A percentile compares a stretch with the other conserved stretches of the same genome.
phyloP scores from a whole-genome alignment of 2,329 filamentous ascomycete species.

The Cytospora mali region DNA sequence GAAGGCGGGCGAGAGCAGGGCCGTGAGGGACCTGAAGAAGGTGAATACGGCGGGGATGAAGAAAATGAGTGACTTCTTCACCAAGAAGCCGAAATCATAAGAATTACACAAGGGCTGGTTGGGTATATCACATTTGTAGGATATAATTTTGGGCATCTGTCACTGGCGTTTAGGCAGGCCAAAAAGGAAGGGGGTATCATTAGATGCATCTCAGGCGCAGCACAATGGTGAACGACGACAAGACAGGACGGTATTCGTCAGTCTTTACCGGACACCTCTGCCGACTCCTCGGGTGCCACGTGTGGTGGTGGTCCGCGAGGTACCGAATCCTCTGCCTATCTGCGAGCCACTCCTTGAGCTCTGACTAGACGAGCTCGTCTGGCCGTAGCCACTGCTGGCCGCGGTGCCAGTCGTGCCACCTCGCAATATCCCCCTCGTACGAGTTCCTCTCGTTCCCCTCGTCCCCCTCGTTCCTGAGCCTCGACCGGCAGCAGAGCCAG shows the following conservation, averaged over 20 bases:
- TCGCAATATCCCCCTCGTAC: conserved; percentile 26
- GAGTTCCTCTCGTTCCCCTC: conserved; percentile 29
- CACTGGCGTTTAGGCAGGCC: conserved; percentile 10
- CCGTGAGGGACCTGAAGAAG: conserved; percentile 81
- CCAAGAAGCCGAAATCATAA: conserved; percentile 56
- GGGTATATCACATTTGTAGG: conserved; percentile 1
- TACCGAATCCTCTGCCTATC: conserved; percentile 50
- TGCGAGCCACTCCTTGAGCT: conserved; percentile 43
- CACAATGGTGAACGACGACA: conserved; percentile 10
- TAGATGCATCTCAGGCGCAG: conserved; percentile 23
- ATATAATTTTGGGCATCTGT: conserved; percentile 16
- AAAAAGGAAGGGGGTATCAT: conserved; percentile 27
- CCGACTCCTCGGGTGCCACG: conserved; percentile 47
- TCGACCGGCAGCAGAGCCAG: conserved; percentile 23
- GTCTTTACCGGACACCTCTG: conserved; percentile 28
- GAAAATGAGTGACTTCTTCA: conserved; percentile 95
- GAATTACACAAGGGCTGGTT: conserved; percentile 15
- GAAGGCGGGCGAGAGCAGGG: conserved; percentile 74
- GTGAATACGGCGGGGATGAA: conserved; percentile 92
- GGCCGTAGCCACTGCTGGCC: conserved; percentile 24
- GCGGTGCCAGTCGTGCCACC: conserved; percentile 20
- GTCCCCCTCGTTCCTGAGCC: conserved; percentile 16
- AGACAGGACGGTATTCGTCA: neutral
- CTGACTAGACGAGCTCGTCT: conserved; percentile 37
- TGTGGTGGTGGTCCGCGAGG: conserved; percentile 23